Percentiles rank a stretch among this genome's conserved stretches.
Evolutionary conservation across 805 yeast genomes (phyloP).

Genomic region (Lipomyces lipofer): DNA sequence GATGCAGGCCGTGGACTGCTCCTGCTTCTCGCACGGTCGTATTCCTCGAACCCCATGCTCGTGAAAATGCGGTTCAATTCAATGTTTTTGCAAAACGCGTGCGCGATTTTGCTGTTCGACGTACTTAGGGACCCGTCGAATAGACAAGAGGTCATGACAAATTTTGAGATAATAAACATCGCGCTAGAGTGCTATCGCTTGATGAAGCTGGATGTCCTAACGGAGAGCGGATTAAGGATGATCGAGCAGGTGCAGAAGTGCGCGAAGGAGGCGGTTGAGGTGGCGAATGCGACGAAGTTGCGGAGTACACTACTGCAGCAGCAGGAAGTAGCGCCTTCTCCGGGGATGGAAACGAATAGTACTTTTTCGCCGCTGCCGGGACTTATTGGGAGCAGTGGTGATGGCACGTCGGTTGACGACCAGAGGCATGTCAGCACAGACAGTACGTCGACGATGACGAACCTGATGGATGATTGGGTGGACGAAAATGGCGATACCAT

Average conservation of each 20-base stretch:
- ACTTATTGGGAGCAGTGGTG: neutral
- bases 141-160: conserved; percentile 23
- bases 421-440: neutral
- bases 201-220: conserved; percentile 21
- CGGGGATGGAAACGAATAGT: neutral
- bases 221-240: conserved; percentile 19
- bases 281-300: conserved; percentile 10
- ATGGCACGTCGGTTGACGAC: too few relatives aligned
- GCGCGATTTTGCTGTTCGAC: conserved; percentile 28
- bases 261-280: conserved; percentile 23
- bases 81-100: conserved; percentile 27
- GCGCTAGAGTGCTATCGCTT: conserved; percentile 28
- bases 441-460: neutral
- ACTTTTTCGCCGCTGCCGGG: neutral
- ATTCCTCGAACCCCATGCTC: conserved; percentile 27
- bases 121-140: conserved; percentile 24
- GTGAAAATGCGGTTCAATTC: conserved; percentile 30
- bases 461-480: neutral
- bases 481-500: too few relatives aligned
- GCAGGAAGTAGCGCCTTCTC: neutral
- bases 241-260: conserved; percentile 27
- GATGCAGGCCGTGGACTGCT: conserved; percentile 27
- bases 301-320: too few relatives aligned
- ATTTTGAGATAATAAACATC: conserved; percentile 28
- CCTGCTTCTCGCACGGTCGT: conserved; percentile 24